Evolutionary conservation across 2,329 filamentous ascomycete genomes (phyloP).

Genomic region (Diplodia mutila): DNA sequence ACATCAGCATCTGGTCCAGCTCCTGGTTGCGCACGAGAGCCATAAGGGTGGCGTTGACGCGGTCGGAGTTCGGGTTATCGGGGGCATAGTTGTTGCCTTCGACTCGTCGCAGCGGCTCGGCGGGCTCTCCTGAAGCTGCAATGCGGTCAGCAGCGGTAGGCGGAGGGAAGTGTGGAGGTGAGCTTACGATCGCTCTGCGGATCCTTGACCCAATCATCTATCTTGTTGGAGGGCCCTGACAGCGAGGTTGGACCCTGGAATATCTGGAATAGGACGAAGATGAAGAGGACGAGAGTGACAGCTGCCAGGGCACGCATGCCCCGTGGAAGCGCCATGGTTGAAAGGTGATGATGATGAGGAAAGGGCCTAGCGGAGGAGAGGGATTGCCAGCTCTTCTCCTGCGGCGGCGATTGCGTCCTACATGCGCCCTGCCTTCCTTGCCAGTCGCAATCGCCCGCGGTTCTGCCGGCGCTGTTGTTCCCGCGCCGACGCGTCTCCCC

Average conservation of each 20-base stretch:
- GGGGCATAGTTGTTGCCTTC: slow-evolving; percentile 74
- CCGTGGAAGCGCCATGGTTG: slow-evolving; percentile 79
- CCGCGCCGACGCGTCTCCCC: slow-evolving; percentile 21
- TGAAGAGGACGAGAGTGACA: slow-evolving; percentile 71
- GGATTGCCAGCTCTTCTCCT: slow-evolving; percentile 8
- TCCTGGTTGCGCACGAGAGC: slow-evolving; percentile 93
- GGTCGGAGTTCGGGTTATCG: slow-evolving; percentile 73
- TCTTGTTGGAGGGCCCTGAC: slow-evolving; percentile 43
- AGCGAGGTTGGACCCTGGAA: slow-evolving; percentile 60
- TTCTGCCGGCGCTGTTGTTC: not conserved
- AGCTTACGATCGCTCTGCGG: slow-evolving; percentile 85
- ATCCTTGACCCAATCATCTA: slow-evolving; percentile 71
- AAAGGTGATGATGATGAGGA: not conserved
- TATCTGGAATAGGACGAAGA: slow-evolving; percentile 78
- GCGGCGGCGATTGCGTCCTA: not conserved
- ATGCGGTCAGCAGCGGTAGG: slow-evolving; percentile 20
- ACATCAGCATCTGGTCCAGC: slow-evolving; percentile 77
- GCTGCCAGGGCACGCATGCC: slow-evolving; percentile 80
- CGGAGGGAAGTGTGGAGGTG: not conserved
- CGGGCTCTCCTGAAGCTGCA: slow-evolving; percentile 79
- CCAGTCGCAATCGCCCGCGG: not conserved
- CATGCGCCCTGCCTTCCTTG: not conserved
- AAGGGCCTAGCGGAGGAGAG: not conserved
- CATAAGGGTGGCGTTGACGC: slow-evolving; percentile 91
- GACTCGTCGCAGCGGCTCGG: slow-evolving; percentile 73